phyloP scores from a whole-genome alignment of 1,284 basidiomycete species.

The Polyporus tsugae region DNA sequence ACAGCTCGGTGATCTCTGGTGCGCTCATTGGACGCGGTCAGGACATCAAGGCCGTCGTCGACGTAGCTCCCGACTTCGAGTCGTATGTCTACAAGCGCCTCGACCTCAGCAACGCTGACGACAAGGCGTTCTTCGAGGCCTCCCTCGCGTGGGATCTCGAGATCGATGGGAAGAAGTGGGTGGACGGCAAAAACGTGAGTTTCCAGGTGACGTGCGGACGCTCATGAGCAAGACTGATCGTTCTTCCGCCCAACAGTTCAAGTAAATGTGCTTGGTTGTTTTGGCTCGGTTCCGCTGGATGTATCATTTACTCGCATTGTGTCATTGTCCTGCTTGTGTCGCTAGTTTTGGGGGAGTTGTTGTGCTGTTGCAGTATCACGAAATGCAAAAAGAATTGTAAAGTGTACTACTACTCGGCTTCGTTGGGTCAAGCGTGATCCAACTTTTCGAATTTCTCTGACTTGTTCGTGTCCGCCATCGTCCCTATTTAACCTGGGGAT shows the following conservation, averaged over 20 bases:
- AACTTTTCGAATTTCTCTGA: neutral
- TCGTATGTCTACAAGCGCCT: conserved; percentile 86
- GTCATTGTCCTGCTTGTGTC: conserved; percentile 33
- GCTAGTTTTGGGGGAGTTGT: conserved; percentile 36
- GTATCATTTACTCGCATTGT: conserved; percentile 30
- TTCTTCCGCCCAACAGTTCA: conserved; percentile 38
- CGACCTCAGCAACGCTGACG: conserved; percentile 69
- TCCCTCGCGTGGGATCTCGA: conserved; percentile 92
- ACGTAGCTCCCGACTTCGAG: conserved; percentile 93
- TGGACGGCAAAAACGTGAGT: conserved; percentile 83
- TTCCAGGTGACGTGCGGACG: neutral
- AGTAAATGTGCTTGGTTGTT: conserved; percentile 36
- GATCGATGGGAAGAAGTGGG: conserved; percentile 87
- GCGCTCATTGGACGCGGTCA: conserved; percentile 85
- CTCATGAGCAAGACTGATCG: conserved; percentile 1
- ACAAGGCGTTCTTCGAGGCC: conserved; percentile 91
- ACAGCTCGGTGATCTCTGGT: conserved; percentile 83
- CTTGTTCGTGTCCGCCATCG: no score
- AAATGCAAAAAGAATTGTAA: conserved; percentile 30
- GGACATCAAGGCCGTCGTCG: conserved; percentile 74
- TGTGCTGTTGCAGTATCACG: conserved; percentile 41
- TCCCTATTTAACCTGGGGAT: no score
- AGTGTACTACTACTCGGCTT: neutral
- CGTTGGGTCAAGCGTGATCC: neutral
- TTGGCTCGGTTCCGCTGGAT: conserved; percentile 23